These are phyloP conservation scores for Candida ficus DNA, from an alignment of 805 yeast species.

Conservation along the genomic window DNA sequence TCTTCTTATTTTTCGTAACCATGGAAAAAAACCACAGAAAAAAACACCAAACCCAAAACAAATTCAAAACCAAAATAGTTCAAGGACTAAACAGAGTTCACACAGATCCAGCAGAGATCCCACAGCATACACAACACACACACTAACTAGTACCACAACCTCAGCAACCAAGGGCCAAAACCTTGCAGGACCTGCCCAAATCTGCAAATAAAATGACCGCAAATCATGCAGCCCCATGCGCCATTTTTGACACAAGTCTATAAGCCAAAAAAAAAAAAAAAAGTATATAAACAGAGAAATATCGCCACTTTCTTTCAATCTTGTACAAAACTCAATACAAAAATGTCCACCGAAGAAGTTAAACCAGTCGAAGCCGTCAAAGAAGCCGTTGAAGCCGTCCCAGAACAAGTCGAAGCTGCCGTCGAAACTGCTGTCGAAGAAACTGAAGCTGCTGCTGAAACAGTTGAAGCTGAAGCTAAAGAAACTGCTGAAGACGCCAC, in stretches of 20 bases:
- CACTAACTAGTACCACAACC: too few species aligned
- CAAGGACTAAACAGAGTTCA: too few species aligned
- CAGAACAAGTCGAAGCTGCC: neutral
- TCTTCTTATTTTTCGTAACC: too few species aligned
- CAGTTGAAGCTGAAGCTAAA: slow-evolving; percentile 13
- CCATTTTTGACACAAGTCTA: too few species aligned
- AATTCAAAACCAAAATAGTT: too few species aligned
- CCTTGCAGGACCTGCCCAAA: too few species aligned
- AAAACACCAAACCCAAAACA: too few species aligned
- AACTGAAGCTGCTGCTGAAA: slow-evolving; percentile 11
- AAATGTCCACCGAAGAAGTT: slow-evolving; percentile 16
- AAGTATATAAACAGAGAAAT: neutral
- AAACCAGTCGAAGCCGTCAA: neutral
- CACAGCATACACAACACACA: too few species aligned
- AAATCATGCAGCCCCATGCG: neutral
- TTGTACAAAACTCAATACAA: neutral
- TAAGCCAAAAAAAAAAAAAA: neutral
- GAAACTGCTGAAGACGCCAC: slow-evolving; percentile 9
- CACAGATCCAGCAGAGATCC: too few species aligned
- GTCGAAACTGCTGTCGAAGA: slow-evolving; percentile 3
- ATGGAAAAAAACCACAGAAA: too few species aligned
- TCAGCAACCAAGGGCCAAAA: too few species aligned
- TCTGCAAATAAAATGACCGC: too few species aligned
- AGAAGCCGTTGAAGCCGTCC: slow-evolving; percentile 5
- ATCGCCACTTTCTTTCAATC: slow-evolving; percentile 1